Evolutionary conservation across 345 rosid species (phyloP), one percentile per base, ranked within the genome.

Genomic region (Euphorbia lathyris): DNA sequence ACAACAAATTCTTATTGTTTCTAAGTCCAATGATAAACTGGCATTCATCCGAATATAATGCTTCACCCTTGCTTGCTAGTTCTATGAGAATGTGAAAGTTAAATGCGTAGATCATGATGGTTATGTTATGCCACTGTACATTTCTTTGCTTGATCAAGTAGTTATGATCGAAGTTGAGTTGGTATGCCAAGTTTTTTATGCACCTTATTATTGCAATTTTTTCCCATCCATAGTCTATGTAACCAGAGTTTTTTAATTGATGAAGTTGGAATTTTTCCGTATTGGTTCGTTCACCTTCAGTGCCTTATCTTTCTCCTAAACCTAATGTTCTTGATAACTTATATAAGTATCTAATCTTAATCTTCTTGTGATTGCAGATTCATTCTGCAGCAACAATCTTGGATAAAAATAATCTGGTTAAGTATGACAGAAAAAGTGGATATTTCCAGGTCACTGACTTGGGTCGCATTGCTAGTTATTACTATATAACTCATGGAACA

Each of bases 391-490:
- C 98, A 60, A 87, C 86, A 11, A 69, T 90, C 69, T 81, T 95
- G 88, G 99, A 95, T 86, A 92, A 78, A 73, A 92, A 85, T 74
- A 92, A 92, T 82, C 80, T 95, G 88, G 85, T 92, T 17, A 95
- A 87, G 83, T 92, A 95, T 68, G 97, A 92, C 70, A 79, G 88
- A 70, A 92, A 95, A 79, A 90, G 97, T 75, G 99, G 99, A 66
- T 87, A 86, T 80, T 95, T 95, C 83, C 99, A 95, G 82, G 97
- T 86, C 48, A 92, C 98, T 22, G 97, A 92, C 80, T 81, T 95
- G 87, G 99, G 99, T 61, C 90, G 99, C n/a, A 92, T 95, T 78
- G 98, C 99, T 36, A 92, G 99, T 83, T 95, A 92, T 76, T 90
- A 87, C 76, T 95, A 95, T 73, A 90, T 88, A 70, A 83, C 85